Evolutionary conservation across 2,329 filamentous ascomycete genomes (phyloP).

Genomic region (Alternaria atra): DNA sequence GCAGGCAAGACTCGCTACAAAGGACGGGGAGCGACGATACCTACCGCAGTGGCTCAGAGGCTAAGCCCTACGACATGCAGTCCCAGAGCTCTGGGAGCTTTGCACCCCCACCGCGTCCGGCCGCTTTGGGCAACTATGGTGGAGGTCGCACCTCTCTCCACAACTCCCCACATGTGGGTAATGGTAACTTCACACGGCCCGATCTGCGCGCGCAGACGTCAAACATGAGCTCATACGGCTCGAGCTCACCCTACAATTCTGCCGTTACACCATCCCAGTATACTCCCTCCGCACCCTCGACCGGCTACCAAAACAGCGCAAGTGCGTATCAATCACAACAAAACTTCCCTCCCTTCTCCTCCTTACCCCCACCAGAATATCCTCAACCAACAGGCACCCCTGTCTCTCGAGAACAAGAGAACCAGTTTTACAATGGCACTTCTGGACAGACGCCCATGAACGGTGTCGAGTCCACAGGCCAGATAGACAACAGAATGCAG

Average conservation of each 20-base stretch:
- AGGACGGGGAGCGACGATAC: slow-evolving; percentile 48
- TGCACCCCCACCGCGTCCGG: slow-evolving; percentile 48
- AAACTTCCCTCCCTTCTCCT: slow-evolving; percentile 68
- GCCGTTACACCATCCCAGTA: slow-evolving; percentile 57
- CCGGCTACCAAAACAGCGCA: slow-evolving; percentile 46
- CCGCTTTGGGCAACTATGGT: slow-evolving; percentile 44
- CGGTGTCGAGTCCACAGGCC: slow-evolving; percentile 49
- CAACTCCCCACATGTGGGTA: slow-evolving; percentile 49
- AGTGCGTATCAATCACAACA: slow-evolving; percentile 66
- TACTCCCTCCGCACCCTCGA: slow-evolving; percentile 56
- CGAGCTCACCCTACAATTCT: slow-evolving; percentile 48
- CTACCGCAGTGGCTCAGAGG: slow-evolving; percentile 41
- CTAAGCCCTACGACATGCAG: slow-evolving; percentile 50
- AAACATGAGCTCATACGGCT: slow-evolving; percentile 45
- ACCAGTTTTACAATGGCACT: slow-evolving; percentile 49
- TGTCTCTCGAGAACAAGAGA: slow-evolving; percentile 46
- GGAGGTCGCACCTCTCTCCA: slow-evolving; percentile 43
- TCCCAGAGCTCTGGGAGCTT: slow-evolving; percentile 45
- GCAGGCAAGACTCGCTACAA: slow-evolving; percentile 43
- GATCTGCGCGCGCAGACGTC: slow-evolving; percentile 50
- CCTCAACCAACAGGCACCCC: slow-evolving; percentile 46
- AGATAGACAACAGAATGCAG: slow-evolving; percentile 46
- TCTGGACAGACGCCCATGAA: slow-evolving; percentile 50
- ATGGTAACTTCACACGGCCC: slow-evolving; percentile 46
- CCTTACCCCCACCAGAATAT: slow-evolving; percentile 69